A percentile compares a stretch with the other conserved stretches of the same genome.
These are phyloP conservation scores for Corynespora cassiicola DNA, from an alignment of 2,329 filamentous ascomycete species.

Conservation along the genomic window DNA sequence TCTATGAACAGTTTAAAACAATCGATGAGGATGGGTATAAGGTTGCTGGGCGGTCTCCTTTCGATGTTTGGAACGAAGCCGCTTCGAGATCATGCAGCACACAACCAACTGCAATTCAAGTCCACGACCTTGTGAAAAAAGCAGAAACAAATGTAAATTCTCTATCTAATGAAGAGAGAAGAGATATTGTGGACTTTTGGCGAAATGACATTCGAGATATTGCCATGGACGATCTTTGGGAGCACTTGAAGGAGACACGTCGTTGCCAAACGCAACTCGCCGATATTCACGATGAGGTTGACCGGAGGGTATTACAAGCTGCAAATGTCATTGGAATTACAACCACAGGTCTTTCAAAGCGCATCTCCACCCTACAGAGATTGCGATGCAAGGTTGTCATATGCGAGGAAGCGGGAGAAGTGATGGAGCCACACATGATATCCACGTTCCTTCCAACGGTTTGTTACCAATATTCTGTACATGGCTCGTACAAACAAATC, in stretches of 20 bases:
- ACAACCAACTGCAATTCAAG: not conserved
- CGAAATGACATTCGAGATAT: constrained; percentile 14
- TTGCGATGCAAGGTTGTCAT: constrained; percentile 64
- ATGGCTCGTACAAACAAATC: no score
- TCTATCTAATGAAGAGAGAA: constrained; percentile 17
- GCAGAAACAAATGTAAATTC: constrained; percentile 15
- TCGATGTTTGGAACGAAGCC: constrained; percentile 30
- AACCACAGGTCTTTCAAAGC: constrained; percentile 65
- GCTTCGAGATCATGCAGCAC: not conserved
- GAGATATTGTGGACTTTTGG: constrained; percentile 20
- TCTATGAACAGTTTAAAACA: constrained; percentile 25
- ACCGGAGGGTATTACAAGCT: constrained; percentile 46
- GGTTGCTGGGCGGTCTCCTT: constrained; percentile 27
- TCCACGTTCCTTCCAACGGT: constrained; percentile 65
- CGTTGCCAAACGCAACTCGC: constrained; percentile 13
- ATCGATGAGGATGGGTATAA: constrained; percentile 23
- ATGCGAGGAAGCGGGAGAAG: constrained; percentile 73
- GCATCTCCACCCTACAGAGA: constrained; percentile 57
- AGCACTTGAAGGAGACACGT: constrained; percentile 13
- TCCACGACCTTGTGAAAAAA: constrained; percentile 12
- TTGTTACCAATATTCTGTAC: no score
- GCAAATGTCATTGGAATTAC: constrained; percentile 66
- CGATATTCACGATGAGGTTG: constrained; percentile 44
- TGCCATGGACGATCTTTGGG: constrained; percentile 19
- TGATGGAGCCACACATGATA: constrained; percentile 69